Base-by-base conservation (phyloP, 768 basidiomycete genomes). In the Amanita polypyramis region DNA sequence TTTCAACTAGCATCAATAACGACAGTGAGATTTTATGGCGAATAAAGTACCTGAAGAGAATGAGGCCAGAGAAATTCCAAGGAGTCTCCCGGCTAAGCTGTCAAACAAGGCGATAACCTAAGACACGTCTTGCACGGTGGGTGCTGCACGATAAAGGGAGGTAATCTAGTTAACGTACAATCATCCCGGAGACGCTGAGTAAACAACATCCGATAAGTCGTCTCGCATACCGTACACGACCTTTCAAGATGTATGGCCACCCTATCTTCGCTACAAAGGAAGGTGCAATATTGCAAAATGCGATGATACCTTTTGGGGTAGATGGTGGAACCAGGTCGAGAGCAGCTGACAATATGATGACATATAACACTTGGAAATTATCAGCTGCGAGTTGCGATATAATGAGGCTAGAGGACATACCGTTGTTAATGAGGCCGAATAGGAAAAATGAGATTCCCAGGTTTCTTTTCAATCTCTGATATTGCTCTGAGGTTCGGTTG, bases 311-410 rank as follows among this genome's bases (percentile, higher is more conserved):
- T 61, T 95, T 95, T 0, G 95, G 94, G 0, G 91, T 95, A 2
- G 84, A 76, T 1, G 89, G 82, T 6, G 92, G 87, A 1, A 96
- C 93, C 2, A 99, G 76, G 59, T 99, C 96, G 3, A 97, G 70
- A 1, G 96, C 96, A 5, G 95, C 95, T 1, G 91, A 95, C 15
- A 99, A 77, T 52, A 98, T 96, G 52, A 98, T 86, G 32, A 99
- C 95, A 65, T 98, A 96, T 49, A 95, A 72, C 4, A 96, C 92
- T 92, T 17, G 38, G 30, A 32, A 21, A 35, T 43, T 4, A 40
- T 50, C 7, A 53, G 38, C 20, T 14, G 7, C 4, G 27, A 47
- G 9, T 43, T 45, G 15, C 37, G 45, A 30, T 47, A 25, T 20
- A 15, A 41, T 37, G n/a, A 6, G 6, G 12, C 15, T 37, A 21